Evolutionary conservation across 768 basidiomycete genomes (phyloP), one percentile per base, ranked within the genome.

Genomic region (Mycena albidolilacea): DNA sequence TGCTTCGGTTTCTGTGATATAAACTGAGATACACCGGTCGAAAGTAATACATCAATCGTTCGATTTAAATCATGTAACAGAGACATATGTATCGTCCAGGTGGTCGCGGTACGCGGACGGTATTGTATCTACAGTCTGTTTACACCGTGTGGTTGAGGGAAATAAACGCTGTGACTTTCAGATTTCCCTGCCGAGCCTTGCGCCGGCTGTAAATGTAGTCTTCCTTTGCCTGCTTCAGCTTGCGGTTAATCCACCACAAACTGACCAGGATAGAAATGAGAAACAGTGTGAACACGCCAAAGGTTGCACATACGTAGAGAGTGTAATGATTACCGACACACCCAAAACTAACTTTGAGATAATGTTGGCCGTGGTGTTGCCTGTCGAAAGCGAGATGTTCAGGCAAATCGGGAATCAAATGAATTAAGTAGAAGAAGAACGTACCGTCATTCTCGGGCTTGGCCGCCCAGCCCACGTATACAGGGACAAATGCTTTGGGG

Each of bases 401-500:
- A 52, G 44, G 19, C 10, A 30, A 23, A 44, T 7, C 21, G 6
- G 5, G 14, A 41, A 41, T 5, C 1, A 7, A 87, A 71, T 85
- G 85, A 6, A 79, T 85, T 78, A 48, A 80, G 82, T 9, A 43
- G 14, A 43, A 14, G 9, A 3, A 8, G 37, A 71, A 41, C 72
- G 6, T 77, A 35, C 85, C 84, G 12, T 78, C 82, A 9, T 78
- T 82, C 7, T 87, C 85, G 64, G 88, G 84, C 73, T 92, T 88
- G 10, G 95, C 79, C 35, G 93, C 84, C 37, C 94, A 95, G 39
- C 96, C 96, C 12, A 97, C 87, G 78, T 98, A 98, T 14, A 97
- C 97, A 12, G 93, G 93, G 74, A 95, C 89, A 75, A 98, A 92
- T 79, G 97, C 94, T 78, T 97, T 97, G 5, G 97, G 96, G 78